Evolutionary conservation across 306 rosid species (phyloP).

Genomic region (Biancaea sappan): DNA sequence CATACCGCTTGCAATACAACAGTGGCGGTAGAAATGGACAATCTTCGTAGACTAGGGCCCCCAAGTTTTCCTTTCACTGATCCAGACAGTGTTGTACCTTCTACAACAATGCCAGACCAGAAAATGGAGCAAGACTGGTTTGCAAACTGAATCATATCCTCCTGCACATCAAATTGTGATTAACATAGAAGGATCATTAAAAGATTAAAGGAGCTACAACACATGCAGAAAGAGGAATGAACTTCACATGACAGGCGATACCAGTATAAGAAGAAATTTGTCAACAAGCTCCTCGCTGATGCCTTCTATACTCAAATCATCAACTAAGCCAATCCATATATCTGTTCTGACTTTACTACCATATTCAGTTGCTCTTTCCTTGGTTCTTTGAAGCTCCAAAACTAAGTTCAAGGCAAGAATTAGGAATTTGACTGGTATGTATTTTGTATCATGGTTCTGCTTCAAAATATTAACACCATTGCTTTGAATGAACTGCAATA

Average conservation of each 20-base stretch:
- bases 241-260: slow-evolving; percentile 43
- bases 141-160: slow-evolving; percentile 71
- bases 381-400: slow-evolving; percentile 73
- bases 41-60: slow-evolving; percentile 95
- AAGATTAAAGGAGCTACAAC: slow-evolving; percentile 27
- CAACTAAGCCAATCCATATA: slow-evolving; percentile 36
- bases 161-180: slow-evolving; percentile 53
- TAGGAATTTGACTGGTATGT: slow-evolving; percentile 69
- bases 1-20: slow-evolving; percentile 80
- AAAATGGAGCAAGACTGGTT: slow-evolving; percentile 68
- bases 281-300: slow-evolving; percentile 55
- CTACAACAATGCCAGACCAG: slow-evolving; percentile 52
- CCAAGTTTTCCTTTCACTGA: slow-evolving; percentile 94
- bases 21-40: slow-evolving; percentile 68
- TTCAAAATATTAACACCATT: slow-evolving; percentile 50
- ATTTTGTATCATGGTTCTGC: slow-evolving; percentile 48
- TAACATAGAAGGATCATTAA: slow-evolving; percentile 22
- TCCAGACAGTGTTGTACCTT: slow-evolving; percentile 64
- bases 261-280: slow-evolving; percentile 60
- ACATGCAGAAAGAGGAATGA: slow-evolving; percentile 11
- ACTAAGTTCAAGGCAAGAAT: slow-evolving; percentile 68
- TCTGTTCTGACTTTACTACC: slow-evolving; percentile 43
- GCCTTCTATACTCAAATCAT: slow-evolving; percentile 43
- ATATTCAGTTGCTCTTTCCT: slow-evolving; percentile 52
- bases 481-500: slow-evolving; percentile 68